Evolutionary conservation across 164 flowering plant species (phyloP).

Genomic region (Saururus chinensis): DNA sequence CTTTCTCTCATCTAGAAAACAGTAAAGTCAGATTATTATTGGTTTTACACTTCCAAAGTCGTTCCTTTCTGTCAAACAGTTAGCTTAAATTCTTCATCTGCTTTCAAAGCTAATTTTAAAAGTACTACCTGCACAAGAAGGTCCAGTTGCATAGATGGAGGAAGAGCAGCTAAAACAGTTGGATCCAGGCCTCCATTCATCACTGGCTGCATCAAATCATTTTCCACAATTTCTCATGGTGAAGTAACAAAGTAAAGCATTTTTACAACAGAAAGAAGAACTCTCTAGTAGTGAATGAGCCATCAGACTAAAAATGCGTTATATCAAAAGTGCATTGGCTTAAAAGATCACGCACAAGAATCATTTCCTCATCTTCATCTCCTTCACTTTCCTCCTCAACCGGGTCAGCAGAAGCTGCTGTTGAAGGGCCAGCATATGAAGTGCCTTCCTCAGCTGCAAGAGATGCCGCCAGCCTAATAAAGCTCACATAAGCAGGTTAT

Average conservation of each 20-base stretch:
- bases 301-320: not conserved
- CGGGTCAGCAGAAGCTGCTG: constrained; percentile 22
- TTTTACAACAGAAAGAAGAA: not conserved
- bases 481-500: constrained; percentile 10
- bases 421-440: constrained; percentile 14
- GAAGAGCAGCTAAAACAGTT: constrained; percentile 76
- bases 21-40: not conserved
- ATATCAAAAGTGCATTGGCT: not conserved
- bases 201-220: constrained; percentile 42
- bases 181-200: constrained; percentile 71
- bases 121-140: constrained; percentile 77
- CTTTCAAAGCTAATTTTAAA: not conserved
- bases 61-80: not conserved
- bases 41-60: not conserved
- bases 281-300: not conserved
- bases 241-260: not conserved
- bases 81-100: not conserved
- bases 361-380: constrained; percentile 48
- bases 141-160: constrained; percentile 96
- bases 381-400: constrained; percentile 26
- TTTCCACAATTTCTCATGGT: too few relatives aligned
- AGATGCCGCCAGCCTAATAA: constrained; percentile 55
- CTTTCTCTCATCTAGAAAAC: constrained; percentile 74
- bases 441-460: constrained; percentile 41
- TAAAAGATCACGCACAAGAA: constrained; percentile 27